phyloP scores from a whole-genome alignment of 805 yeast species.

The Starmerella riodocensis region DNA sequence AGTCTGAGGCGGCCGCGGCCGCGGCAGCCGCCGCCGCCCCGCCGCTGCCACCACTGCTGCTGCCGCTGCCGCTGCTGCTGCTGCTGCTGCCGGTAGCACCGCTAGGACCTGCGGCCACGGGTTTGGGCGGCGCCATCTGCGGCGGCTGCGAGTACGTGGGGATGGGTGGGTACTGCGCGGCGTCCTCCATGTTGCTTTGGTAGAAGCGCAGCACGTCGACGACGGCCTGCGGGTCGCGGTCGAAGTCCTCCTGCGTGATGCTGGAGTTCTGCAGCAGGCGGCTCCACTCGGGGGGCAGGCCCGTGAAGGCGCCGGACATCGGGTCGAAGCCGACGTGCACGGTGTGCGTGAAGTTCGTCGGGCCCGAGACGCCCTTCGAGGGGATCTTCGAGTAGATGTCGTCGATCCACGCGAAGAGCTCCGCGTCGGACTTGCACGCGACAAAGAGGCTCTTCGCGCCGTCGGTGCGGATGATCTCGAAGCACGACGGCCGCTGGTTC shows the following conservation, averaged over 20 bases:
- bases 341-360: constrained; percentile 87
- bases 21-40: no score
- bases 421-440: constrained; percentile 64
- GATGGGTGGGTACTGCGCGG: neutral
- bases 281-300: constrained; percentile 90
- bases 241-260: constrained; percentile 75
- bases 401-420: constrained; percentile 81
- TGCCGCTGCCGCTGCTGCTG: no score
- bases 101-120: no score
- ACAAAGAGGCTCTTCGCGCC: constrained; percentile 53
- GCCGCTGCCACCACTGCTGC: no score
- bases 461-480: constrained; percentile 46
- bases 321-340: constrained; percentile 90
- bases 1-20: no score
- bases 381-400: constrained; percentile 43
- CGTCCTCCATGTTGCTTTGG: constrained; percentile 24
- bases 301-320: constrained; percentile 74
- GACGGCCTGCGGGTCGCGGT: constrained; percentile 86
- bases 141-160: constrained; percentile 6
- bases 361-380: constrained; percentile 56
- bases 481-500: constrained; percentile 62
- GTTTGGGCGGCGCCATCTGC: constrained; percentile 5
- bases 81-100: no score
- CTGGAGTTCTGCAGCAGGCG: constrained; percentile 70
- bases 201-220: constrained; percentile 82